These are phyloP conservation scores for Sisymbrium irio DNA, from an alignment of 345 rosid genomes.

Conservation along the genomic window DNA sequence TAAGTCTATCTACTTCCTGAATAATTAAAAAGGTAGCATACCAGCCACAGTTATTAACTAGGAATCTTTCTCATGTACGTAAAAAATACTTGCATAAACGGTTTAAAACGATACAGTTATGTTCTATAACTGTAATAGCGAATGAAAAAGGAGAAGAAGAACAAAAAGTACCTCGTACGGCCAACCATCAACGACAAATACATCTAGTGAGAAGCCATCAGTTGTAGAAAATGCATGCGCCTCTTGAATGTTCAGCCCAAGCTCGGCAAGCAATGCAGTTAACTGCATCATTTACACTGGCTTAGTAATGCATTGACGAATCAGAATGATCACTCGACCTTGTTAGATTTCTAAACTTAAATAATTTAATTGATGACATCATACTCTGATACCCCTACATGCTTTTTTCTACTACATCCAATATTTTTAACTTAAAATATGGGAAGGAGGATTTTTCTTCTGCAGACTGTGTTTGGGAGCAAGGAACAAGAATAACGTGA, in stretches of 20 bases:
- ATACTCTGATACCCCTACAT: background rate
- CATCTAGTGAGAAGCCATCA: constrained; percentile 94
- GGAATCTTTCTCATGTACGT: background rate
- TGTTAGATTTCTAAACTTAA: background rate
- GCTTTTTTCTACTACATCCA: background rate
- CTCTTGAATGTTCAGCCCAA: constrained; percentile 96
- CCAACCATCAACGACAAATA: constrained; percentile 99
- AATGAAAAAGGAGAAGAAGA: background rate
- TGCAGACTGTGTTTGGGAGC: background rate
- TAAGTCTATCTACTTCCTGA: constrained; percentile 83
- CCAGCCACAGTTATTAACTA: constrained; percentile 23
- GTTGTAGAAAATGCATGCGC: constrained; percentile 95
- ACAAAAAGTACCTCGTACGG: constrained; percentile 72
- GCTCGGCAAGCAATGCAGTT: constrained; percentile 83
- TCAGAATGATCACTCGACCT: background rate
- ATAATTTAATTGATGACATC: background rate
- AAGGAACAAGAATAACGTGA: background rate
- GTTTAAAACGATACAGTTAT: background rate
- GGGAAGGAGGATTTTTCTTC: background rate
- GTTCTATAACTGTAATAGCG: background rate
- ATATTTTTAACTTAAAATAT: background rate
- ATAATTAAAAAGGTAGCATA: constrained; percentile 32
- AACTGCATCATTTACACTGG: constrained; percentile 50
- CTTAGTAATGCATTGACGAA: constrained; percentile 16
- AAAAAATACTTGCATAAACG: constrained; percentile 1